Evolutionary conservation across 2,329 filamentous ascomycete genomes (phyloP).

Genomic region (Blastomyces silverae): DNA sequence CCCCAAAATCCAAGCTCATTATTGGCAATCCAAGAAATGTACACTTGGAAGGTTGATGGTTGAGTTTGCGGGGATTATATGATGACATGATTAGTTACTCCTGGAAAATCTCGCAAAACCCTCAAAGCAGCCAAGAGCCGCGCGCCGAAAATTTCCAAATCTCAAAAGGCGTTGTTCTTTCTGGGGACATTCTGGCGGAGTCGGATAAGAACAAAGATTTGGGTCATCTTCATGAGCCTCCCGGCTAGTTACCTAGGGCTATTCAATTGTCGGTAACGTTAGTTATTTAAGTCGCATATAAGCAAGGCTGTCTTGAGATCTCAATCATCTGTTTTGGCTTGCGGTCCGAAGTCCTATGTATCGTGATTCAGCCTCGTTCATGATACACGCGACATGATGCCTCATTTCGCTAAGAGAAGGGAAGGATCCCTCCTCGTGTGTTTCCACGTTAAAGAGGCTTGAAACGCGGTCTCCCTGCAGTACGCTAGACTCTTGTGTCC

Average conservation of each 20-base stretch:
- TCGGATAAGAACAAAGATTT: background rate
- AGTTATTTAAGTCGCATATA: background rate
- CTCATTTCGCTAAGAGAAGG: background rate
- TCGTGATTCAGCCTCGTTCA: background rate
- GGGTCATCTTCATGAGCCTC: background rate
- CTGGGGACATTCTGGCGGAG: no score
- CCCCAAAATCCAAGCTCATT: background rate
- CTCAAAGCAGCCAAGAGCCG: background rate
- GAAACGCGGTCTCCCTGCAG: background rate
- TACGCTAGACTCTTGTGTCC: background rate
- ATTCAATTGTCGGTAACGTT: background rate
- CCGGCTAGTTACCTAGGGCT: background rate
- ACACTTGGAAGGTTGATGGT: background rate
- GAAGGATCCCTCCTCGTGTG: background rate
- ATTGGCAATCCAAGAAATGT: background rate
- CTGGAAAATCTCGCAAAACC: background rate
- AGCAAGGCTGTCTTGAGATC: background rate
- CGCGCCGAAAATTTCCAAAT: background rate
- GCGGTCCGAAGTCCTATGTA: background rate
- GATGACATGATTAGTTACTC: background rate
- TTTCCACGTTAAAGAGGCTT: background rate
- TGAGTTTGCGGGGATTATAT: background rate
- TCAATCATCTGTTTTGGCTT: background rate
- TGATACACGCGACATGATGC: background rate
- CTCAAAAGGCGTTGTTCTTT: no score